A percentile compares a stretch with the other conserved stretches of the same genome.
phyloP scores from a whole-genome alignment of 495 filamentous ascomycete genomes.

The Aspergillus nidulans region DNA sequence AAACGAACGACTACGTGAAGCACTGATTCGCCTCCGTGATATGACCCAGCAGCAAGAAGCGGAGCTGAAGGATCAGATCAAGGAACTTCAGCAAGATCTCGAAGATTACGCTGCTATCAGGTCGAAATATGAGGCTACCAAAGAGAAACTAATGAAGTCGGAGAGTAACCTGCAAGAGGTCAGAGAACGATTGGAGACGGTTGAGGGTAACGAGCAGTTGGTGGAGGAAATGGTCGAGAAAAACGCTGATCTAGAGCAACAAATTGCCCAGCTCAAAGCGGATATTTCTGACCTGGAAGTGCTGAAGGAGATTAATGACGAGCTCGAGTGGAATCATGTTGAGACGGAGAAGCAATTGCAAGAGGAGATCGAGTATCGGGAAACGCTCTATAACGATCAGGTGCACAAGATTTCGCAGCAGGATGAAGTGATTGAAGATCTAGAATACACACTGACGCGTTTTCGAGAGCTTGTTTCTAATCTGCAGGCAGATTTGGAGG shows the following conservation, averaged over 20 bases:
- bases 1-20: slow-evolving; percentile 84
- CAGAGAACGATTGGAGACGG: slow-evolving; percentile 84
- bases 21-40: slow-evolving; percentile 77
- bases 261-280: slow-evolving; percentile 74
- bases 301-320: slow-evolving; percentile 87
- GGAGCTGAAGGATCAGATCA: slow-evolving; percentile 73
- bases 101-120: slow-evolving; percentile 67
- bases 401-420: slow-evolving; percentile 55
- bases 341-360: slow-evolving; percentile 92
- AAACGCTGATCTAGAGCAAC: slow-evolving; percentile 74
- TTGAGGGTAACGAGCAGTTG: slow-evolving; percentile 82
- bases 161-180: slow-evolving; percentile 83
- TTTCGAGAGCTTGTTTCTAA: slow-evolving; percentile 86
- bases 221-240: slow-evolving; percentile 86
- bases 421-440: slow-evolving; percentile 73
- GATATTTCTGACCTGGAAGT: slow-evolving; percentile 81
- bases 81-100: slow-evolving; percentile 72
- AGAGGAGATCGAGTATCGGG: slow-evolving; percentile 82
- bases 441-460: slow-evolving; percentile 81
- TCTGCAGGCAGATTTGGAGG: slow-evolving; percentile 81
- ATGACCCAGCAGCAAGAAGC: slow-evolving; percentile 79
- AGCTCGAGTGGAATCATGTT: slow-evolving; percentile 87
- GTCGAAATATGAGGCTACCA: slow-evolving; percentile 62
- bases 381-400: slow-evolving; percentile 73
- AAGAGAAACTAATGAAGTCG: slow-evolving; percentile 64